These are phyloP conservation scores for Arthrocladium fulminans DNA, from an alignment of 2,329 filamentous ascomycete species.

Conservation along the genomic window DNA sequence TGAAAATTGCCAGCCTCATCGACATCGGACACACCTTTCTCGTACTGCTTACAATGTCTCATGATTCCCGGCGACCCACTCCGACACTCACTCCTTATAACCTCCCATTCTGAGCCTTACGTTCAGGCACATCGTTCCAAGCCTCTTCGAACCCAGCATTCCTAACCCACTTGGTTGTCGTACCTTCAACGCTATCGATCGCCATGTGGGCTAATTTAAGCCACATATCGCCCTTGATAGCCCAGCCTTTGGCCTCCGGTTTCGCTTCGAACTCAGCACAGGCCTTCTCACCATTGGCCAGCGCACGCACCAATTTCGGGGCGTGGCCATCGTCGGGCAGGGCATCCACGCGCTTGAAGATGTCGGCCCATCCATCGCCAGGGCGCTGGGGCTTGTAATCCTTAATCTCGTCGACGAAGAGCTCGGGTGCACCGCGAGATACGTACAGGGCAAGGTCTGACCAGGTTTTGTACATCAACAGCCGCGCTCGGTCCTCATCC, in stretches of 20 bases:
- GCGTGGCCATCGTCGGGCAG: slow-evolving; percentile 69
- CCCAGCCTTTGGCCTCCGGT: slow-evolving; percentile 27
- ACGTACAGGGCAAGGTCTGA: slow-evolving; percentile 66
- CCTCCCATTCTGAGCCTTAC: slow-evolving; percentile 8
- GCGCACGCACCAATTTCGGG: slow-evolving; percentile 63
- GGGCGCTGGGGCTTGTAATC: slow-evolving; percentile 48
- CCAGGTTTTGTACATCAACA: slow-evolving; percentile 76
- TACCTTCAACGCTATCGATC: slow-evolving; percentile 25
- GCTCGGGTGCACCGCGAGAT: slow-evolving; percentile 54
- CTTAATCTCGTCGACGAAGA: slow-evolving; percentile 51
- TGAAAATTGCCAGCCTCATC: too few species aligned
- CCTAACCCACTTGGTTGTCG: slow-evolving; percentile 29
- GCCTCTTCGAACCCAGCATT: slow-evolving; percentile 36
- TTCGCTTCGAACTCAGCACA: slow-evolving; percentile 30
- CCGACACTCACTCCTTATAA: background rate
- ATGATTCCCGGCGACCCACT: background rate
- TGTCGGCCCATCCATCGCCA: slow-evolving; percentile 33
- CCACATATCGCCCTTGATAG: slow-evolving; percentile 37
- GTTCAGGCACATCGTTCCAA: slow-evolving; percentile 28
- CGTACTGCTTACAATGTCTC: slow-evolving; percentile 11
- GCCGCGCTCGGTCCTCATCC: slow-evolving; percentile 51
- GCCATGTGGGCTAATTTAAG: slow-evolving; percentile 38
- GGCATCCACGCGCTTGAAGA: slow-evolving; percentile 39
- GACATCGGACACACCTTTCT: too few species aligned
- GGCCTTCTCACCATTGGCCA: slow-evolving; percentile 55